A percentile compares a stretch with the other conserved stretches of the same genome.
phyloP scores from a whole-genome alignment of 768 basidiomycete species.

The Suillus placidus region DNA sequence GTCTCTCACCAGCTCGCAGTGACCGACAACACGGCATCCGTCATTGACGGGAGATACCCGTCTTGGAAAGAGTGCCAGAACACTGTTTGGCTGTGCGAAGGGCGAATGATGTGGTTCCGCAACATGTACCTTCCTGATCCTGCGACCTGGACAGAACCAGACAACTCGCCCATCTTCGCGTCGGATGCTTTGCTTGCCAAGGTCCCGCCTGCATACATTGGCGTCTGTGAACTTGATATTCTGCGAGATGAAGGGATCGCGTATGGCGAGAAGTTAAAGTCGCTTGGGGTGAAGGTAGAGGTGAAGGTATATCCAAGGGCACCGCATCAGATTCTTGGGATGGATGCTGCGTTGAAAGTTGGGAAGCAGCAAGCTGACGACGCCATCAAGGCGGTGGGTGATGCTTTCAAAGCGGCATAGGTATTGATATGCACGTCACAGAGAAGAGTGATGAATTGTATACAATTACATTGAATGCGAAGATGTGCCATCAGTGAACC shows the following conservation, averaged over 20 bases:
- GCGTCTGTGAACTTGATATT: constrained; percentile 66
- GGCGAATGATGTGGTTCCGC: constrained; percentile 73
- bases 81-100: constrained; percentile 61
- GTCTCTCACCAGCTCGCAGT: constrained; percentile 33
- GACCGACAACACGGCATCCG: constrained; percentile 66
- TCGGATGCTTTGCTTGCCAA: constrained; percentile 54
- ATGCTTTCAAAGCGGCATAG: constrained; percentile 20
- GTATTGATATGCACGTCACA: not conserved
- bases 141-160: constrained; percentile 63
- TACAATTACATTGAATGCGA: not conserved
- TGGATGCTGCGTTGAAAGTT: constrained; percentile 51
- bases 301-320: constrained; percentile 55
- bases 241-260: constrained; percentile 65
- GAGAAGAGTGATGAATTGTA: not conserved
- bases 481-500: no score
- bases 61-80: constrained; percentile 61
- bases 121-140: constrained; percentile 65
- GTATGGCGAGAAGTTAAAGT: constrained; percentile 59
- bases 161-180: constrained; percentile 72
- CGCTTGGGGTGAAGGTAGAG: constrained; percentile 55
- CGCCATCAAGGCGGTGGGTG: constrained; percentile 26
- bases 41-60: constrained; percentile 37
- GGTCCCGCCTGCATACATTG: constrained; percentile 62
- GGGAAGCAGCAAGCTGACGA: constrained; percentile 23
- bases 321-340: constrained; percentile 73